A percentile compares a stretch with the other conserved stretches of the same genome.
phyloP scores from a whole-genome alignment of 2,329 filamentous ascomycete genomes.

The Chaetomium sp. region DNA sequence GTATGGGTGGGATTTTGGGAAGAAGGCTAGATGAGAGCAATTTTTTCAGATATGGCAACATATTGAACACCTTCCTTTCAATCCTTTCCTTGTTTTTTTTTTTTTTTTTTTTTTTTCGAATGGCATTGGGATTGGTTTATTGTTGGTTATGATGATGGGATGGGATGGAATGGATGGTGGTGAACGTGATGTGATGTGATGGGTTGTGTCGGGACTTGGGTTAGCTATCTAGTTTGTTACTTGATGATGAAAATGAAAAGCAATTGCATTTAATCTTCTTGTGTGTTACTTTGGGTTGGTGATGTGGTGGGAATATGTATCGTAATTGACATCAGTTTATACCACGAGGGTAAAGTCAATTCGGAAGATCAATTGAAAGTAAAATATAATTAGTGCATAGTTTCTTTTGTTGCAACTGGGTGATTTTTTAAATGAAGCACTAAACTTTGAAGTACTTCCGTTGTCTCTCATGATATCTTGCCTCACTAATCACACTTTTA shows the following conservation, averaged over 20 bases:
- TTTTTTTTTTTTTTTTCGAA: not conserved
- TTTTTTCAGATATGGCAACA: conserved; percentile 11
- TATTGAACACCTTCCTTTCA: not conserved
- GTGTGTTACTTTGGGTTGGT: not conserved
- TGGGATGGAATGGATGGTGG: no score
- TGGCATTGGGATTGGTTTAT: not conserved
- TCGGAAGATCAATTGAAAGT: no score
- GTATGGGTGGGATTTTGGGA: not conserved
- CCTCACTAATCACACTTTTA: no score
- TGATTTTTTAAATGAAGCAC: no score
- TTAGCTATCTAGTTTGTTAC: not conserved
- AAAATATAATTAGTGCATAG: no score
- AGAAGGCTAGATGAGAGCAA: conserved; percentile 2
- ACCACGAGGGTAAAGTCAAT: no score
- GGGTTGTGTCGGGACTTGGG: not conserved
- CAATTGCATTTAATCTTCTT: not conserved
- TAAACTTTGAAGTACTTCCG: no score
- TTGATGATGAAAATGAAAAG: not conserved
- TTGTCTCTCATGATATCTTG: no score
- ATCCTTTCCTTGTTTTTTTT: not conserved
- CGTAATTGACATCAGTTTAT: no score
- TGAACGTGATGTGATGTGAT: not conserved
- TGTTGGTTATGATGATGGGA: no score
- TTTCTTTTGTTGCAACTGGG: no score
- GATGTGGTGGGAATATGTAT: not conserved